Percentiles rank a stretch among this genome's conserved stretches.
These are phyloP conservation scores for Dothidotthia symphoricarpi DNA, from an alignment of 2,329 filamentous ascomycete species.

Conservation along the genomic window DNA sequence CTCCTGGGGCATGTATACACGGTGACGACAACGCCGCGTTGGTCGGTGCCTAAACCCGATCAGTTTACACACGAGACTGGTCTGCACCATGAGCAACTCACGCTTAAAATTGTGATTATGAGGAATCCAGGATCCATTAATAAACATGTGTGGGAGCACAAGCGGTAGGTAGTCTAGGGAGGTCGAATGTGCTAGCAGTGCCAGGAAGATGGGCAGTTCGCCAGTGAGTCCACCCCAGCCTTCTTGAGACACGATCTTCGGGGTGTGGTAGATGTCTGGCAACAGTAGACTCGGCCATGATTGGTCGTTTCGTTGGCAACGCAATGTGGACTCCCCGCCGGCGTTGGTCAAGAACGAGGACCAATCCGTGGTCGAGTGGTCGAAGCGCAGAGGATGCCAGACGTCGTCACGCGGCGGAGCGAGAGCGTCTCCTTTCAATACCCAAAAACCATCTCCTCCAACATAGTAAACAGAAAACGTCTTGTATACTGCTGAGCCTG, in stretches of 20 bases:
- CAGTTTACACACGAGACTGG: constrained; percentile 17
- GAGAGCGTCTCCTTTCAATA: constrained; percentile 18
- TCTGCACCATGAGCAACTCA: constrained; percentile 7
- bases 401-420: constrained; percentile 1
- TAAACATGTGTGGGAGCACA: constrained; percentile 19
- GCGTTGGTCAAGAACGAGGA: constrained; percentile 29
- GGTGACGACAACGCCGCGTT: constrained; percentile 29
- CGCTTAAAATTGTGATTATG: constrained; percentile 5
- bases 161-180: constrained; percentile 3
- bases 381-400: constrained; percentile 27
- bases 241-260: neutral
- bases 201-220: constrained; percentile 36
- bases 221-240: constrained; percentile 27
- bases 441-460: constrained; percentile 22
- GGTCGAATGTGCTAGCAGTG: constrained; percentile 30
- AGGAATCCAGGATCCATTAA: constrained; percentile 14
- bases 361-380: constrained; percentile 11
- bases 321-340: constrained; percentile 9
- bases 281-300: constrained; percentile 22
- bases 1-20: constrained; percentile 23
- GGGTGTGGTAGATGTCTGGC: constrained; percentile 27
- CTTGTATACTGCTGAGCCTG: constrained; percentile 1
- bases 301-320: constrained; percentile 9
- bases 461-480: constrained; percentile 23
- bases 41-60: constrained; percentile 12